Base-by-base conservation (phyloP, 78 protist species). In the Dictyostelium purpureum region DNA sequence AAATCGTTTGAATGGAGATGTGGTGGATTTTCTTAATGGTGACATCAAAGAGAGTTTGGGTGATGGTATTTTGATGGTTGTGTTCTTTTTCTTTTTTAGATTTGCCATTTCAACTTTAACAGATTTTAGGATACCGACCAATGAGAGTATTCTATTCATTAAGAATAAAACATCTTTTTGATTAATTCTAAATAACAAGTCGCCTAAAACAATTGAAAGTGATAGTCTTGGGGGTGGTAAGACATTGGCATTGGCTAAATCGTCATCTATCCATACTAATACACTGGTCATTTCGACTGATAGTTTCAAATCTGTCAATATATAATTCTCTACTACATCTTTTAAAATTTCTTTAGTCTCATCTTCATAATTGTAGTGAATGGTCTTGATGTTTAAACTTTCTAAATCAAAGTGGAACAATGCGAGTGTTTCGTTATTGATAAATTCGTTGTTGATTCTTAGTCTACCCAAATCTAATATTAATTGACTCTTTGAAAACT, bases 11-110 rank as follows among this genome's bases (percentile, higher is more conserved):
- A 81, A 51, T 65, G 89, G 89, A 6, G 89, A 81, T 1, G 54
- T 33, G 21, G 63, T 67, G 16, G 89, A 81, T 40, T 65, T 67
- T 38, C 89, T 28, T 26, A 81, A 26, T 81, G 89, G 89, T 35
- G 89, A 81, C 26, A 57, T 57, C 19, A 73, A 63, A 3, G 89
- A 73, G 21, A 47, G 26, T 37, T 47, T 28, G 4, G 61, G 56
- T 47, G 79, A 73, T 73, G 40, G 79, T 33, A 43, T 37, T 33
- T n/a, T n/a, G n/a, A n/a, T n/a, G n/a, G n/a, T n/a, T 63, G 26
- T 33, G 43, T 63, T 63, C 24, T 26, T 63, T 69, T 69, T 69
- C n/a, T 38, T 40, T 69, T 69, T 69, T n/a, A 69, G 40, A 18
- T 69, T 42, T 11, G 28, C 14, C 6, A 69, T 40, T n/a, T 69